Base-by-base conservation (phyloP, 2,329 filamentous ascomycete genomes). In the Penicillium sp. region DNA sequence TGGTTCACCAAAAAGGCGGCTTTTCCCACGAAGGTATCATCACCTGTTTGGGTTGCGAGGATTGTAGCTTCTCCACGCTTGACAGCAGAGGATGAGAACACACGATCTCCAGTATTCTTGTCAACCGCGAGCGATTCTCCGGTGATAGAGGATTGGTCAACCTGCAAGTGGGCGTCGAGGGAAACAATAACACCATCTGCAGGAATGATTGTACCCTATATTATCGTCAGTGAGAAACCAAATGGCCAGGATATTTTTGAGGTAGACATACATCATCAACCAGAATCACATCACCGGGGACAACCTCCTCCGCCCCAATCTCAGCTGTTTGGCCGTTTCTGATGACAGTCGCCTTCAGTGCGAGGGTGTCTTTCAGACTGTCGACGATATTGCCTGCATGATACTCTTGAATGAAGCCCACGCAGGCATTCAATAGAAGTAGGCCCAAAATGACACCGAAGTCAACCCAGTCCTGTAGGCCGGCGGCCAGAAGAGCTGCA, bases 121-220 rank as follows among this genome's bases (percentile, higher is more conserved):
- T 95, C 91, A 64, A 94, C 91, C 64, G 91, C 91, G 56, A 96
- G 86, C 62, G 92, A 96, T 78, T 96, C 91, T 66, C 92, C 91
- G 55, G 92, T 96, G 72, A 96, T 91, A 73, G 90, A 87, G 56
- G 91, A 95, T 80, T 96, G 92, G 76, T 96, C 91, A 61, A 96
- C 88, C 78, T 96, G 91, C 58, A 93, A 83, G 81, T 91, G 92
- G 57, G 90, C 88, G 72, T 88, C 87, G 66, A 92, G 88, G 67
- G 90, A 92, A 60, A 94, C 86, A 67, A 96, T 88, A 63, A 88
- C 88, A 65, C 91, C 91, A 75, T 96, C 92, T 63, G 91, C 92
- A 60, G 91, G 90, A 65, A 96, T 90, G 66, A 96, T 95, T 60
- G 90, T 93, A 77, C 91, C 92, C 83, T 79, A 44, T 5, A 10